A percentile compares a stretch with the other conserved stretches of the same genome.
Conservation (phyloP, 345 rosid genomes). For the Corymbia maculata region DNA sequence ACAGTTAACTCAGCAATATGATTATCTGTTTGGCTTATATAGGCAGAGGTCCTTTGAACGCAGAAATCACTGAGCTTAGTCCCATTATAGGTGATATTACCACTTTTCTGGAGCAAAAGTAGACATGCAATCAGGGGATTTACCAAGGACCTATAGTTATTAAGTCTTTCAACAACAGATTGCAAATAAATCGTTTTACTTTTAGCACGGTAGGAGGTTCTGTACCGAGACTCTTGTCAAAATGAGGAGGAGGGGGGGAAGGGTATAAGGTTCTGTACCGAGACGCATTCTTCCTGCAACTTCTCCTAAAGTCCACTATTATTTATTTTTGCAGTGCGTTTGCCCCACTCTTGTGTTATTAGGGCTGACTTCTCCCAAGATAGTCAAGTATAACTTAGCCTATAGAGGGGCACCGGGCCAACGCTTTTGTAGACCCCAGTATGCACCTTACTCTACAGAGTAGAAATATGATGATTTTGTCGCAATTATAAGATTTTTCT, state of each 20-base stretch:
- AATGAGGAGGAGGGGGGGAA: not conserved
- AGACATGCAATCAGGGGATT: not conserved
- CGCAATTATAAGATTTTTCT: not conserved
- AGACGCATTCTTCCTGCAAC: not conserved
- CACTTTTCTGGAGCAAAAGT: conserved; percentile 34
- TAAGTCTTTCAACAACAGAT: not conserved
- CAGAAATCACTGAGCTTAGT: conserved; percentile 48
- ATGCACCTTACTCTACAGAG: not conserved
- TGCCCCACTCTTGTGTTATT: not conserved
- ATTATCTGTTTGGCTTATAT: conserved; percentile 84
- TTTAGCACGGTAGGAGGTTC: not conserved
- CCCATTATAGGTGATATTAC: conserved; percentile 76
- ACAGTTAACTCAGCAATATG: conserved; percentile 89
- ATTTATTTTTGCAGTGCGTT: not conserved
- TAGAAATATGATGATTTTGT: not conserved
- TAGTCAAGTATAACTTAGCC: not conserved
- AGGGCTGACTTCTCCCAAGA: not conserved
- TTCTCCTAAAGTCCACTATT: not conserved
- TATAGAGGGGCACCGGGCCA: not conserved
- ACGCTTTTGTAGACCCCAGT: not conserved
- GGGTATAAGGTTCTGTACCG: not conserved
- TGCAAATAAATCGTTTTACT: not conserved
- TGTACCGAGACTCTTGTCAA: not conserved
- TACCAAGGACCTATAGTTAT: not conserved
- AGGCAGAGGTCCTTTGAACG: conserved; percentile 83